phyloP scores from a whole-genome alignment of 2,329 filamentous ascomycete species.

The Aureobasidium vineae region DNA sequence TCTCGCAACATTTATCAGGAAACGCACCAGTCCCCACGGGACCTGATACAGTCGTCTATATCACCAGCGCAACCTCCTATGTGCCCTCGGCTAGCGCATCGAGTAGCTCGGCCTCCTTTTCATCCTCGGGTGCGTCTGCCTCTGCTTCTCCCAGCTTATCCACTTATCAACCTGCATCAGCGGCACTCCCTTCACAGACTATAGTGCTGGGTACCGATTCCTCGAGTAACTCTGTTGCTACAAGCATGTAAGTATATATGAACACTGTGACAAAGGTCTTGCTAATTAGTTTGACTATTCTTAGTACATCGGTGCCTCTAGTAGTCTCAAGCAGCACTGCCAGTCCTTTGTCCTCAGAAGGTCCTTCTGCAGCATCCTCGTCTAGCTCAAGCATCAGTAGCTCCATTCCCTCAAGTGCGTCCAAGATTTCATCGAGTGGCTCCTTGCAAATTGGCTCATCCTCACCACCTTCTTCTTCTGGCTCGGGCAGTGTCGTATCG shows the following conservation, averaged over 20 bases:
- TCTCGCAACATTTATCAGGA: slow-evolving; percentile 4
- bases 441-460: not conserved
- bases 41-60: slow-evolving; percentile 11
- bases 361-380: not conserved
- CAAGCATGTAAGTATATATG: slow-evolving; percentile 9
- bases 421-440: not conserved
- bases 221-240: not conserved
- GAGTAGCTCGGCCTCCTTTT: not conserved
- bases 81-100: not conserved
- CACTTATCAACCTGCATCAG: not conserved
- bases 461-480: not conserved
- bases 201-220: not conserved
- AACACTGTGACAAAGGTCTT: not conserved
- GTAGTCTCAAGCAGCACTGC: not conserved
- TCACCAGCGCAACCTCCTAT: not conserved
- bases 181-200: not conserved
- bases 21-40: not conserved
- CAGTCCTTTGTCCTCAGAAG: no score
- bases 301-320: not conserved
- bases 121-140: not conserved
- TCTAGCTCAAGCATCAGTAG: not conserved
- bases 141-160: not conserved
- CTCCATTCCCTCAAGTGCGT: not conserved
- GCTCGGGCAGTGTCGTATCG: not conserved
- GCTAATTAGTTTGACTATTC: not conserved